Conservation (phyloP, 192 early-diverging fungal species). For the Funneliformis mosseae region DNA sequence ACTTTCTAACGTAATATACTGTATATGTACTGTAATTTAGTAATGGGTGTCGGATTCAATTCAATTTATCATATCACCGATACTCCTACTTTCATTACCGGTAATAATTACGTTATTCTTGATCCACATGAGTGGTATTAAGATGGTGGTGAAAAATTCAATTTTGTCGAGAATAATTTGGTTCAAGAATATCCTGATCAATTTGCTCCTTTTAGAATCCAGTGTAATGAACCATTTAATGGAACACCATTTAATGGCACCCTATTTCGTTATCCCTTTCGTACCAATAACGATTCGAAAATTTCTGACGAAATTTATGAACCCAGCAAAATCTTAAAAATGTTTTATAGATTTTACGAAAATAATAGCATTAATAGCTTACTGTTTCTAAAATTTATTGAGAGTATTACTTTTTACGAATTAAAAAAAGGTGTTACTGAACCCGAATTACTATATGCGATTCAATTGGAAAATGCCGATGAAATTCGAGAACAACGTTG, state of each 20-base stretch:
- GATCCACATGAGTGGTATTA: constrained; percentile 42
- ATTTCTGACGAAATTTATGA: constrained; percentile 36
- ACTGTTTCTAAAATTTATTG: constrained; percentile 33
- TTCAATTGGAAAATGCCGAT: not conserved
- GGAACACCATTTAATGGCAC: constrained; percentile 39
- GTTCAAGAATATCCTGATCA: constrained; percentile 31
- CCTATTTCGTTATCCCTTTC: constrained; percentile 45
- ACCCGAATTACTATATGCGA: not conserved
- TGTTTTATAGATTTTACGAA: constrained; percentile 36
- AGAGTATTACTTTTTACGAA: not conserved
- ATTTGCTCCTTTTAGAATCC: not conserved
- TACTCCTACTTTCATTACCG: constrained; percentile 39
- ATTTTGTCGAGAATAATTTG: constrained; percentile 28
- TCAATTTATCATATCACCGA: constrained; percentile 45
- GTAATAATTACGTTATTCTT: constrained; percentile 36
- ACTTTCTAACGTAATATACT: too few species aligned
- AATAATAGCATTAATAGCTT: constrained; percentile 39
- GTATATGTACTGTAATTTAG: too few species aligned
- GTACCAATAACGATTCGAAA: constrained; percentile 34
- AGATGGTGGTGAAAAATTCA: constrained; percentile 27
- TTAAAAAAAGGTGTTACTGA: not conserved
- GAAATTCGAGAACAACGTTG: not conserved
- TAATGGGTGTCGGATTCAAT: constrained; percentile 7
- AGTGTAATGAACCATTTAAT: not conserved
- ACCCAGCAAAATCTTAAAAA: constrained; percentile 31